Evolutionary conservation across 352 stramenopile genomes (phyloP).

Genomic region (Ophiocytium majus): DNA sequence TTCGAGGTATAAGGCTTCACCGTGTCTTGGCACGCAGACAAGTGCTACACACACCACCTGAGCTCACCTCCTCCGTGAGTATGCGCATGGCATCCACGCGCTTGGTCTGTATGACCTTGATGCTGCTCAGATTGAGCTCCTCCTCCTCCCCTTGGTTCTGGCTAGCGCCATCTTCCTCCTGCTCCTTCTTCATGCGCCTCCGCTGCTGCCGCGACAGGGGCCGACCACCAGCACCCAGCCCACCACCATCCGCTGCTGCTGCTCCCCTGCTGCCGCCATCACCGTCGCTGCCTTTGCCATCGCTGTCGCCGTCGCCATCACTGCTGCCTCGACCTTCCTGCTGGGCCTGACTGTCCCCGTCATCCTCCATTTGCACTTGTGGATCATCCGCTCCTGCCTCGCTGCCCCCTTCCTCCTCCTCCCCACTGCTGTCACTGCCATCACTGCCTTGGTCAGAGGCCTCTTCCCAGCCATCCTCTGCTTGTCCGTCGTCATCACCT

Average conservation of each 20-base stretch:
- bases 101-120: conserved; percentile 66
- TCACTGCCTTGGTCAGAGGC: conserved; percentile 54
- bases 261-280: neutral
- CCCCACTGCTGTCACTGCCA: conserved; percentile 55
- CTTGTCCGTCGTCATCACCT: neutral
- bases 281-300: conserved; percentile 26
- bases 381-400: conserved; percentile 52
- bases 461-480: neutral
- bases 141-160: conserved; percentile 46
- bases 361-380: conserved; percentile 56
- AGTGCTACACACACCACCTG: neutral
- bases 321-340: conserved; percentile 39
- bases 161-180: conserved; percentile 46
- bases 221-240: neutral
- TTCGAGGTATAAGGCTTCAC: no score
- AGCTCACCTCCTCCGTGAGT: conserved; percentile 68
- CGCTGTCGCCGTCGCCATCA: conserved; percentile 53
- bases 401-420: conserved; percentile 59
- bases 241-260: neutral
- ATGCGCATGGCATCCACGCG: conserved; percentile 77
- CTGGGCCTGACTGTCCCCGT: conserved; percentile 22
- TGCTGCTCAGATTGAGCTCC: conserved; percentile 35
- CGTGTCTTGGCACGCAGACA: no score
- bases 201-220: conserved; percentile 58
- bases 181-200: conserved; percentile 55